A percentile compares a stretch with the other conserved stretches of the same genome.
These are phyloP conservation scores for Tetrahymena borealis DNA, from an alignment of 73 alveolate species.

Conservation along the genomic window DNA sequence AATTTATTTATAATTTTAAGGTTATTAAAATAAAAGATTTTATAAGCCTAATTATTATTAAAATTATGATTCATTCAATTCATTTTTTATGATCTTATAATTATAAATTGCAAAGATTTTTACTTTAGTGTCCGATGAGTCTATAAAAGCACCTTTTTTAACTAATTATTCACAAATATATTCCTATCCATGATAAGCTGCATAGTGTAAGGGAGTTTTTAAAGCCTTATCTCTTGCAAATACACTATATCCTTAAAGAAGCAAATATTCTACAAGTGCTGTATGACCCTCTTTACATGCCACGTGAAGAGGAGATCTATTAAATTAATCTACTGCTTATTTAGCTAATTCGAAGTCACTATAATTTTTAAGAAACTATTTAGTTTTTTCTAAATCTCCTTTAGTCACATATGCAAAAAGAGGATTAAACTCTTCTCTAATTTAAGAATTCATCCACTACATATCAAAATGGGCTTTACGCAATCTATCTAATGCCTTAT, in stretches of 20 bases:
- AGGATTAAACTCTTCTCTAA: constrained; percentile 6
- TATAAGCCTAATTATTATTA: no score
- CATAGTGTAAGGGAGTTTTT: constrained; percentile 68
- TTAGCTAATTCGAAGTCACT: constrained; percentile 8
- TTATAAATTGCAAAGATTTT: no score
- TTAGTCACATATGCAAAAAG: constrained; percentile 53
- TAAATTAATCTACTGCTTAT: constrained; percentile 47
- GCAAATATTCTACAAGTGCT: constrained; percentile 40
- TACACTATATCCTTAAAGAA: constrained; percentile 52
- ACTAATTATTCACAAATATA: constrained; percentile 41
- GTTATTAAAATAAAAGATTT: no score
- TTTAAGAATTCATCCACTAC: constrained; percentile 75
- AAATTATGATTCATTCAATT: no score
- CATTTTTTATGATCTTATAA: not conserved
- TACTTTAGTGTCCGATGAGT: not conserved
- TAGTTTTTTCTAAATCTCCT: constrained; percentile 71
- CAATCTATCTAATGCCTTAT: constrained; percentile 83
- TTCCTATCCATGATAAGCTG: constrained; percentile 68
- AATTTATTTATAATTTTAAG: no score
- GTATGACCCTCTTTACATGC: constrained; percentile 68
- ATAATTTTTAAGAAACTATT: constrained; percentile 22
- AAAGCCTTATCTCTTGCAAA: constrained; percentile 60
- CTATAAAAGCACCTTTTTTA: not conserved
- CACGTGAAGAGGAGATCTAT: constrained; percentile 61
- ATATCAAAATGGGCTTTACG: constrained; percentile 80